Base-by-base conservation (phyloP, 768 basidiomycete genomes). In the Dacryopinax spathularia region DNA sequence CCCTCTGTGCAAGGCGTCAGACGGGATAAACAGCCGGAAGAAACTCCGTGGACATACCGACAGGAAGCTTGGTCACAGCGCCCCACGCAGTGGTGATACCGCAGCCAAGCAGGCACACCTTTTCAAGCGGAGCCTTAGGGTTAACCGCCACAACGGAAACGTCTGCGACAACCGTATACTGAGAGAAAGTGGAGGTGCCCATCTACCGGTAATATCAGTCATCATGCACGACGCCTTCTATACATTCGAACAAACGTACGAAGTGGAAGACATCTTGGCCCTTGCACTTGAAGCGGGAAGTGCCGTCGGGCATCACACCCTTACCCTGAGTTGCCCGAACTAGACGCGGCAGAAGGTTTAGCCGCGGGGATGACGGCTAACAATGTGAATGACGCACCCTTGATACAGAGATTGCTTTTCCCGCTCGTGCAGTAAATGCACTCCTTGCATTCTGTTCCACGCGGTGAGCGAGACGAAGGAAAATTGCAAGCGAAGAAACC, bases 41-140 rank as follows among this genome's bases (percentile, higher is more conserved):
- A 7, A 27, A 61, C 34, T n/a, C 16, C n/a, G 35, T 18, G 18
- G 20, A 60, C 64, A 25, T 37, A 67, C 65, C 64, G 36, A 60
- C 60, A 68, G 87, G 83, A 71, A 93, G 91, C 78, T 97, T 97
- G 67, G 82, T 82, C 59, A 95, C 89, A 5, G 95, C 89, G 62
- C 95, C 94, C 90, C 92, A 98, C 18, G 94, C 94, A n/a, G 94
- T 97, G 34, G 94, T 95, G 73, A 98, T 95, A 67, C 93, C 93
- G 66, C 91, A 92, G 4, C 95, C 95, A 15, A 99, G 84, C 33
- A 99, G 81, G 76, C 96, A 98, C n/a, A 94, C 91, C 71, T 92
- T 96, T 31, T 97, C 88, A 15, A 99, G 82, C 9, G 92, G 91
- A 1, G 96, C 96, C 65, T 81, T 77, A 65, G 83, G 80, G 76